Evolutionary conservation across 176 grass and related monocot genomes (phyloP), one percentile per base, ranked within the genome.

Genomic region (Zea luxurians): DNA sequence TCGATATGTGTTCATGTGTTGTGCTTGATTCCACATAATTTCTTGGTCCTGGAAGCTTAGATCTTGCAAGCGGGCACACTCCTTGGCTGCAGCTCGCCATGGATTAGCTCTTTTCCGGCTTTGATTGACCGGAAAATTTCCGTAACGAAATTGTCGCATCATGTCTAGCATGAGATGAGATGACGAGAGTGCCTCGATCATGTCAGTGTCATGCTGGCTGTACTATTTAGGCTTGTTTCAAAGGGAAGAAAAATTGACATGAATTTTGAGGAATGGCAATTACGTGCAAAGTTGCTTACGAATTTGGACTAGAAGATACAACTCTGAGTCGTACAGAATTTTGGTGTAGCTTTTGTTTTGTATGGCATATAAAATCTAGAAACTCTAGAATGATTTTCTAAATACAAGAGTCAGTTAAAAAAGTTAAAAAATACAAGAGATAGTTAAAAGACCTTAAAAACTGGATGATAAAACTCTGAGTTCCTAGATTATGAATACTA

Each of bases 1-100:
- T 10, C 63, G 61, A 68, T 78, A n/a, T 62, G 5, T 48, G 21
- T 17, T 17, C 37, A 41, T 61, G 73, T 78, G 42, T 37, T 67
- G 8, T 68, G 37, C 10, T 9, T 73, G 67, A 11, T 49, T 36
- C 5, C 2, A 6, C 18, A 7, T 46, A 10, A 6, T 61, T 62
- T 61, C 41, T 48, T 12, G 0, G 35, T 36, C 15, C 7, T 37
- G 27, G 16, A 42, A 42, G 5, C 7, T 49, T 37, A 1, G 37
- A 20, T 20, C 44, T 46, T 9, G 27, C 27, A 27, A 27, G 27
- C 27, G 60, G 60, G 4, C 9, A 6, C 12, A 5, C 12, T 4
- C 13, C 6, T 12, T n/a, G 10, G 40, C 1, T 20, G 16, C 9
- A 45, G 66, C 3, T 8, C 16, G 7, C 38, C 8, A 2, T 5